Percentiles rank a stretch among this genome's conserved stretches.
Conservation (phyloP, 345 rosid species). For the Trapa incisa region DNA sequence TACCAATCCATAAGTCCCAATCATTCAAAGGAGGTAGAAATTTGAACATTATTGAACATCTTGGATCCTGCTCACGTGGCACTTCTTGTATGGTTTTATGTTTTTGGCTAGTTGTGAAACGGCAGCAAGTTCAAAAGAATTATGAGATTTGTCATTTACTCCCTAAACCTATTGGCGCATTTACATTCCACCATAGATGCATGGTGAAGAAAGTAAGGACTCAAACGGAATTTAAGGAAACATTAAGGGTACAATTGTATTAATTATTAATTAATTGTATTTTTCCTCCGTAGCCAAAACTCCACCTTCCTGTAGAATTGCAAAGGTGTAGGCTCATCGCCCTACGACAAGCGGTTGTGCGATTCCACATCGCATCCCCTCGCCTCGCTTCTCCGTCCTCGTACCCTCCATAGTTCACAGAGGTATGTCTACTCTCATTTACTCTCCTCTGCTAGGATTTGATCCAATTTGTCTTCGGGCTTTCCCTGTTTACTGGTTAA, state of each 20-base stretch:
- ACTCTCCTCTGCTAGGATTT: neutral
- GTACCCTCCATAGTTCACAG: neutral
- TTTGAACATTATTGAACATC: too few relatives aligned
- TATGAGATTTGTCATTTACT: too few relatives aligned
- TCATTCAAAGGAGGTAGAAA: constrained; percentile 31
- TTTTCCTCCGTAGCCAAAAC: neutral
- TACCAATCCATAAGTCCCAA: constrained; percentile 19
- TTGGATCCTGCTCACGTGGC: too few relatives aligned
- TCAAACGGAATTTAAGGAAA: neutral
- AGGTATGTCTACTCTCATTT: neutral
- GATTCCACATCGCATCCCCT: neutral
- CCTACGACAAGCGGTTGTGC: constrained; percentile 1
- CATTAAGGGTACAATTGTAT: neutral
- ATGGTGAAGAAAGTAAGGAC: too few relatives aligned
- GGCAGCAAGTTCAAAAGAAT: too few relatives aligned
- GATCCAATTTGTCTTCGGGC: neutral
- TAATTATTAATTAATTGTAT: neutral
- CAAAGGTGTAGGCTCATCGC: constrained; percentile 7
- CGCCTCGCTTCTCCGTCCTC: neutral
- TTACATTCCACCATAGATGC: neutral
- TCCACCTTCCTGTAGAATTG: neutral
- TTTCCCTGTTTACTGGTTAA: neutral
- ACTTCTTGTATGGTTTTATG: too few relatives aligned
- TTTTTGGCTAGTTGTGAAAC: too few relatives aligned
- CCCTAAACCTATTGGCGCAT: too few relatives aligned